Base-by-base conservation (phyloP, 495 filamentous ascomycete genomes). In the Usnea hakonensis region DNA sequence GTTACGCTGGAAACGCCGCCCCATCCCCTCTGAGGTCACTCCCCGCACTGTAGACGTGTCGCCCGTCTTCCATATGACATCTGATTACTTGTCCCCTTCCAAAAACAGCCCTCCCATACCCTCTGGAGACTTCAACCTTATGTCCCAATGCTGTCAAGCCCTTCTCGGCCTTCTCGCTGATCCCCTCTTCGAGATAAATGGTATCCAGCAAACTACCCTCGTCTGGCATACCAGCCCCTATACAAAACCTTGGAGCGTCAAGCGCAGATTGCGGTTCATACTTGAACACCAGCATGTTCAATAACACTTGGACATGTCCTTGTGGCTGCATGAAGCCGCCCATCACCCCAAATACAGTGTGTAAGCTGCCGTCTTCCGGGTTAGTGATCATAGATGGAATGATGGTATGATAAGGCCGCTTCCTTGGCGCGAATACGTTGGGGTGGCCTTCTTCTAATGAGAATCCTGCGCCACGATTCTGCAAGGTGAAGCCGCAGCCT, bases 291-390 rank as follows among this genome's bases (percentile, higher is more conserved):
- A 95, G 73, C 84, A 95, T 90, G 61, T 95, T 96, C 10, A 97
- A 80, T 57, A 98, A 75, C 3, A 97, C 90, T 73, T 98, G 94
- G 17, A 97, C 90, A 69, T 98, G 94, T 13, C 94, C 94, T 77
- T 97, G 94, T 0, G 94, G 94, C 77, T 98, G 94, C 95, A 98
- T 97, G 74, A 92, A 96, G 37, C 94, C 94, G 64, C 94, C 94
- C 94, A 97, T 97, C 55, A 96, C 91, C 53, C 94, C 95, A 66
- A 90, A 95, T 0, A 96, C 90, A 43, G 83, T 85, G 69, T 96
- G 88, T 61, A 98, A 74, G 21, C 78, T 84, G 23, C 80, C 81
- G 65, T 93, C 90, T 19, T 75, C 78, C 2, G 83, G 69, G 64
- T 91, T 88, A 5, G 94, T 97, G 53, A 94, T 82, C 72, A 97